A percentile compares a stretch with the other conserved stretches of the same genome.
These are phyloP conservation scores for Dactylellina sp. DNA, from an alignment of 2,329 filamentous ascomycete genomes.

Conservation along the genomic window DNA sequence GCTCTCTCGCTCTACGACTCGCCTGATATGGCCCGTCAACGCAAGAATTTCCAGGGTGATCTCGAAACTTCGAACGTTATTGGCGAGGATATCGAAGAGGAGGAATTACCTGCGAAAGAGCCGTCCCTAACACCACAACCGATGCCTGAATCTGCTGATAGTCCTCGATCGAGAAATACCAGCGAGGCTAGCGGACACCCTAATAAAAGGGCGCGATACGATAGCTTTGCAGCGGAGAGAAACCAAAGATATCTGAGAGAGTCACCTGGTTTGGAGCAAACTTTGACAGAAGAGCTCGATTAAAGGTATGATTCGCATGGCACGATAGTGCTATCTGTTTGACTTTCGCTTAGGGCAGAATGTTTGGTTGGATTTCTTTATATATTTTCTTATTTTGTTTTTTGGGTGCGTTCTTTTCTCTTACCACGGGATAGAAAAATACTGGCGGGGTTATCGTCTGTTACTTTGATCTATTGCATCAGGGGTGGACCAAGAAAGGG, in stretches of 20 bases:
- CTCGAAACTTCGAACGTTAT: conserved; percentile 54
- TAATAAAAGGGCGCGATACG: conserved; percentile 42
- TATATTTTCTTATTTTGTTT: conserved; percentile 14
- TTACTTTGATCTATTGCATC: neutral
- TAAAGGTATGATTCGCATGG: conserved; percentile 12
- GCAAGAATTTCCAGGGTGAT: conserved; percentile 59
- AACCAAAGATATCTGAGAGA: conserved; percentile 47
- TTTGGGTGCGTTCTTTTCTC: conserved; percentile 10
- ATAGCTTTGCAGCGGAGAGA: conserved; percentile 44
- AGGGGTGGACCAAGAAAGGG: neutral
- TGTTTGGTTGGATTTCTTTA: conserved; percentile 1
- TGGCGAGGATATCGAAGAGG: conserved; percentile 39
- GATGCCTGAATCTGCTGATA: conserved; percentile 1
- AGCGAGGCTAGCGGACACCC: conserved; percentile 41
- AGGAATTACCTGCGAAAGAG: conserved; percentile 18
- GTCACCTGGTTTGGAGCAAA: conserved; percentile 44
- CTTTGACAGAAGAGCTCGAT: conserved; percentile 47
- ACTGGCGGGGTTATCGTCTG: conserved; percentile 3
- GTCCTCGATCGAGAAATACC: conserved; percentile 24
- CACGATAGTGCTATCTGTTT: neutral
- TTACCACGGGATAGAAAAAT: conserved; percentile 30
- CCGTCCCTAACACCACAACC: conserved; percentile 41
- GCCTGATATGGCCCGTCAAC: conserved; percentile 54
- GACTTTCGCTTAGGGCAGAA: neutral
- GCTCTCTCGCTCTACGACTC: conserved; percentile 60